Evolutionary conservation across 192 early-diverging fungal genomes (phyloP), one percentile per base, ranked within the genome.

Genomic region (Entomortierella chlamydospora): DNA sequence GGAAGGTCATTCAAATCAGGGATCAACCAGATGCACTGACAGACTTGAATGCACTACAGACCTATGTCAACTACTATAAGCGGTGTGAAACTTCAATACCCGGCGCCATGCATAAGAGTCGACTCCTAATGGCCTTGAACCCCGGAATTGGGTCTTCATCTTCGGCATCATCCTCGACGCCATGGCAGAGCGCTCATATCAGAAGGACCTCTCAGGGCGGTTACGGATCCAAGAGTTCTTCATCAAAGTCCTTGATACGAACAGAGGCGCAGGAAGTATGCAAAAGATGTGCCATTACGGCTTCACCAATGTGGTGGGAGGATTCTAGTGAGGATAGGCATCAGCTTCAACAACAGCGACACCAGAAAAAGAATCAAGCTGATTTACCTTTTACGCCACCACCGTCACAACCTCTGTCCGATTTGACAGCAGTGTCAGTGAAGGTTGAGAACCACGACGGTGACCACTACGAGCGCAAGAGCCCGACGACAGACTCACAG

Each of bases 281-380:
- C 30, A 63, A 20, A 18, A 47, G 11, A 33, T 86, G 84, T 43
- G 23, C 54, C 18, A 57, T 72, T 7, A 79, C 43, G 0, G 49
- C 54, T 28, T 83, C 84, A 4, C 82, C 84, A n/a, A 83, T 86
- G 37, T 86, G 84, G 84, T 86, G 84, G 84, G 65, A 81, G 43
- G 45, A 47, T 7, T 22, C 45, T 3, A 15, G 12, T 23, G 49
- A 69, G 2, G 57, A 60, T n/a, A n/a, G n/a, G n/a, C n/a, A n/a
- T n/a, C n/a, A n/a, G n/a, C n/a, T 0, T n/a, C 23, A 29, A 54
- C 10, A 7, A 28, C 45, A 47, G 20, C 45, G 15, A 47, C 15
- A 4, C 15, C 45, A 12, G 12, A 20, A 12, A 47, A 20, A 47
- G 20, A 5, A 47, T 17, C 12, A 5, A 20, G 15, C 3, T 54